A percentile compares a stretch with the other conserved stretches of the same genome.
These are phyloP conservation scores for Trichoderma hamatum DNA, from an alignment of 2,329 filamentous ascomycete genomes.

Conservation along the genomic window DNA sequence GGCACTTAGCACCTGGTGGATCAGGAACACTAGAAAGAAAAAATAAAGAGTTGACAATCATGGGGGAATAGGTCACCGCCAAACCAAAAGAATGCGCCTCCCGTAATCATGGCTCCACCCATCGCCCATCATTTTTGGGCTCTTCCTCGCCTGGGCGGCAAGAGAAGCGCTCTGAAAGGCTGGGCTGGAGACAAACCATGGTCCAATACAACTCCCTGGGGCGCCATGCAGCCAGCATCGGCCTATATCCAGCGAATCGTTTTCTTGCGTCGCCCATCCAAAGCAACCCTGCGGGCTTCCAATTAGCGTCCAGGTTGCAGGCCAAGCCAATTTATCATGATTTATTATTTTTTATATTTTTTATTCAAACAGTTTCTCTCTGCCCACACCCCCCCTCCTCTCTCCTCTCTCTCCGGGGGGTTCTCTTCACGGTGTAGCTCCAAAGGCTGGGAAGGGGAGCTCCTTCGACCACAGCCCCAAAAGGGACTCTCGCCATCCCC, in stretches of 20 bases:
- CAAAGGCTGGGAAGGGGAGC: conserved; percentile 13
- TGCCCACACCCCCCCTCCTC: conserved; percentile 1
- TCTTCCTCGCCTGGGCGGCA: conserved; percentile 39
- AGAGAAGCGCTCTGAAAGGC: conserved; percentile 46
- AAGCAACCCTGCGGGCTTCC: conserved; percentile 16
- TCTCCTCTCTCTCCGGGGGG: conserved; percentile 1
- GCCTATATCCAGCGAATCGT: conserved; percentile 26
- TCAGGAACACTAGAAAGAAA: not conserved
- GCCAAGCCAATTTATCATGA: conserved; percentile 8
- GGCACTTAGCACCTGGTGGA: conserved; percentile 20
- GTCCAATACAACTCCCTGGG: conserved; percentile 25
- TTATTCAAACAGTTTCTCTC: not conserved
- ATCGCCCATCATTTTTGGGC: conserved; percentile 31
- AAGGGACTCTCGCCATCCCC: conserved; percentile 34
- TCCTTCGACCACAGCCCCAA: conserved; percentile 14
- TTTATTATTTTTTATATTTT: not conserved
- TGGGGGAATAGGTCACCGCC: conserved; percentile 16
- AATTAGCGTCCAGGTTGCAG: conserved; percentile 27
- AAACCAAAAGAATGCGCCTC: conserved; percentile 20
- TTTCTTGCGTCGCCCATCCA: conserved; percentile 17
- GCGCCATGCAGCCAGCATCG: conserved; percentile 29
- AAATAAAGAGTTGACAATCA: not conserved
- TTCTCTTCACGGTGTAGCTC: conserved; percentile 22
- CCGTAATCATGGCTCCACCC: conserved; percentile 18
- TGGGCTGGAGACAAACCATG: conserved; percentile 29